A percentile compares a stretch with the other conserved stretches of the same genome.
These are phyloP conservation scores for Sporothrix pseudoabietina DNA, from an alignment of 2,329 filamentous ascomycete genomes.

Conservation along the genomic window DNA sequence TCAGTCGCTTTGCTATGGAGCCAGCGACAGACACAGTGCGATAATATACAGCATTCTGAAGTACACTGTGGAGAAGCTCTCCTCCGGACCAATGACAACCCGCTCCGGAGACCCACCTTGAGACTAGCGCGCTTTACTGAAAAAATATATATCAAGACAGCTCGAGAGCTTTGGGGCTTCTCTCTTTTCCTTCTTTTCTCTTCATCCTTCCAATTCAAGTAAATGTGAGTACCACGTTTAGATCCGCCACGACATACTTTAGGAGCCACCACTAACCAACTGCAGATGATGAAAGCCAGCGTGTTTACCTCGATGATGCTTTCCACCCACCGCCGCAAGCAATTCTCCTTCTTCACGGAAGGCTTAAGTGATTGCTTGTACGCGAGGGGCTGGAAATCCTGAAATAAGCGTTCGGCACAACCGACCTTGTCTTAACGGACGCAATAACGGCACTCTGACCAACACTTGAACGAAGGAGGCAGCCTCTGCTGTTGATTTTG, in stretches of 20 bases:
- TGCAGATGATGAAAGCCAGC: slow-evolving; percentile 98
- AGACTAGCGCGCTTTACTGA: slow-evolving; percentile 23
- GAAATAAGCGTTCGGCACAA: slow-evolving; percentile 99
- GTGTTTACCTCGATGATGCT: slow-evolving; percentile 85
- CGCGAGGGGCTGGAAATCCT: slow-evolving; percentile 66
- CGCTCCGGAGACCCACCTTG: slow-evolving; percentile 24
- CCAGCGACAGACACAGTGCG: slow-evolving; percentile 9
- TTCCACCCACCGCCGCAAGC: slow-evolving; percentile 64
- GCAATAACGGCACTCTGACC: slow-evolving; percentile 98
- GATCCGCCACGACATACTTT: slow-evolving; percentile 25
- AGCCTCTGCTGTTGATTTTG: slow-evolving; percentile 1
- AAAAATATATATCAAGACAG: slow-evolving; percentile 37
- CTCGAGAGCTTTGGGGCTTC: slow-evolving; percentile 35
- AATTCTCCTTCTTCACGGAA: slow-evolving; percentile 75
- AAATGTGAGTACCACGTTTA: slow-evolving; percentile 65
- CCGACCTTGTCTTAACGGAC: slow-evolving; percentile 96
- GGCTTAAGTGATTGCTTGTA: slow-evolving; percentile 85
- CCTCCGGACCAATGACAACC: slow-evolving; percentile 32
- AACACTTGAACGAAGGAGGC: slow-evolving; percentile 42
- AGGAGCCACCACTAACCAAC: slow-evolving; percentile 40
- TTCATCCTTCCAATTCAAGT: slow-evolving; percentile 98
- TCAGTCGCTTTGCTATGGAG: neutral
- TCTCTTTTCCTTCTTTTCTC: slow-evolving; percentile 53
- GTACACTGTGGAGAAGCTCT: neutral
- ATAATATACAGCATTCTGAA: neutral